These are phyloP conservation scores for Fusarium mangiferae DNA, from an alignment of 2,329 filamentous ascomycete species.

Conservation along the genomic window DNA sequence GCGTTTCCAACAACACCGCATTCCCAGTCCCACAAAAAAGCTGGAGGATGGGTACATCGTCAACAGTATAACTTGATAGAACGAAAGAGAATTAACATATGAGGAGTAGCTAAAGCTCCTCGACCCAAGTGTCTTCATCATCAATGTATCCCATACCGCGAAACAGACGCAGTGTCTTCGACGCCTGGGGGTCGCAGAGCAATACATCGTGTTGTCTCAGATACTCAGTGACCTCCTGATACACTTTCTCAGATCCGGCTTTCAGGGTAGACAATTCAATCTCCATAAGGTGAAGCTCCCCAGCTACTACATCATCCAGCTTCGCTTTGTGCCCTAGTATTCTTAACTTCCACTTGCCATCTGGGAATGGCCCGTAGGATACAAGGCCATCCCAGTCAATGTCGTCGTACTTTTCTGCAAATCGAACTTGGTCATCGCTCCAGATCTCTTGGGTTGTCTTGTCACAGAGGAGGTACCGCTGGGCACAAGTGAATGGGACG, in stretches of 20 bases:
- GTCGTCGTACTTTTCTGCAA: conserved; percentile 30
- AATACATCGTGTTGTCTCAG: conserved; percentile 18
- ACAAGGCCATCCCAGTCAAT: conserved; percentile 35
- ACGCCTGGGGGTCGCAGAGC: conserved; percentile 30
- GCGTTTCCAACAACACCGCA: not conserved
- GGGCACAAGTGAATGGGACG: conserved; percentile 29
- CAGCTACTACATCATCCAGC: conserved; percentile 35
- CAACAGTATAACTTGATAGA: not conserved
- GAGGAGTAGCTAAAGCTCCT: conserved; percentile 8
- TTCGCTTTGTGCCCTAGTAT: conserved; percentile 31
- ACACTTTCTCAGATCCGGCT: conserved; percentile 14
- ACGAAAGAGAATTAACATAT: not conserved
- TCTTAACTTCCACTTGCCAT: conserved; percentile 37
- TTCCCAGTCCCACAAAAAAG: not conserved
- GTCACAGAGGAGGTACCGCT: conserved; percentile 7
- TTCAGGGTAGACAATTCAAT: conserved; percentile 31
- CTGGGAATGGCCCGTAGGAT: conserved; percentile 26
- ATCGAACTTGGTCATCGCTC: conserved; percentile 33
- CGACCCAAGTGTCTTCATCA: not conserved
- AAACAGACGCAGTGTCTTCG: conserved; percentile 34
- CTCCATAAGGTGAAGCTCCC: conserved; percentile 34
- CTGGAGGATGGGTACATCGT: too few species aligned
- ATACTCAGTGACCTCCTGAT: conserved; percentile 15
- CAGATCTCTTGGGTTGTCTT: conserved; percentile 12
- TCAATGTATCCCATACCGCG: conserved; percentile 22